phyloP scores from a whole-genome alignment of 129 eudicot genomes.

The Pseudognaphalium luteoalbum region DNA sequence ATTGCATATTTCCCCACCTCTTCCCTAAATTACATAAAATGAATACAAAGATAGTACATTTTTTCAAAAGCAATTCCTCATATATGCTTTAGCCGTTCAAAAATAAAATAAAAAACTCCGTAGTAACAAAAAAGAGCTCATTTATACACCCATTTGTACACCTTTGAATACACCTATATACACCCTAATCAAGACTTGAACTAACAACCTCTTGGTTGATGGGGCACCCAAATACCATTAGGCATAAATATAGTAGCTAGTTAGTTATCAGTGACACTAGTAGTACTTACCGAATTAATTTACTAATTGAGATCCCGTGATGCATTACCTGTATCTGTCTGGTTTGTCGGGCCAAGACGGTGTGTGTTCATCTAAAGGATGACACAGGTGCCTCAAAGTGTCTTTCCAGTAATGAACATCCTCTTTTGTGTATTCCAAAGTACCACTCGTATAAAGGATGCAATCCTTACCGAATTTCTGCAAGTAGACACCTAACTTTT shows the following conservation, averaged over 20 bases:
- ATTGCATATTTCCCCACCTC: slow-evolving; percentile 23
- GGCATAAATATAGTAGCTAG: too few species aligned
- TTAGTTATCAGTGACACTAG: too few species aligned
- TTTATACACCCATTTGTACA: too few species aligned
- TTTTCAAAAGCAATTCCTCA: too few species aligned
- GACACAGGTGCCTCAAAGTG: slow-evolving; percentile 38
- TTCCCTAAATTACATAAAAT: slow-evolving; percentile 10
- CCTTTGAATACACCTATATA: too few species aligned
- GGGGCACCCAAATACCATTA: too few species aligned
- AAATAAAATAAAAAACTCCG: too few species aligned
- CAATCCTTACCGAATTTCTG: slow-evolving; percentile 27
- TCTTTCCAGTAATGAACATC: slow-evolving; percentile 49
- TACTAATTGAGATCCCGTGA: too few species aligned
- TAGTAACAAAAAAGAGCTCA: too few species aligned
- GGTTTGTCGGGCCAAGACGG: slow-evolving; percentile 51
- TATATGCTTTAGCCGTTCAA: neutral
- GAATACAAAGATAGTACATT: neutral
- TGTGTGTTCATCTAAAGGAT: slow-evolving; percentile 37
- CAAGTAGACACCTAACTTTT: neutral
- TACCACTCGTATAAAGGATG: slow-evolving; percentile 32
- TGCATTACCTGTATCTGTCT: slow-evolving; percentile 28
- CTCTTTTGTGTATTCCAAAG: slow-evolving; percentile 30
- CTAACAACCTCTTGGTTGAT: too few species aligned
- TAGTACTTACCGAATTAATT: too few species aligned
- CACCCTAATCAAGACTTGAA: too few species aligned